Evolutionary conservation across 345 rosid species (phyloP).

Genomic region (Rubroshorea leprosula): DNA sequence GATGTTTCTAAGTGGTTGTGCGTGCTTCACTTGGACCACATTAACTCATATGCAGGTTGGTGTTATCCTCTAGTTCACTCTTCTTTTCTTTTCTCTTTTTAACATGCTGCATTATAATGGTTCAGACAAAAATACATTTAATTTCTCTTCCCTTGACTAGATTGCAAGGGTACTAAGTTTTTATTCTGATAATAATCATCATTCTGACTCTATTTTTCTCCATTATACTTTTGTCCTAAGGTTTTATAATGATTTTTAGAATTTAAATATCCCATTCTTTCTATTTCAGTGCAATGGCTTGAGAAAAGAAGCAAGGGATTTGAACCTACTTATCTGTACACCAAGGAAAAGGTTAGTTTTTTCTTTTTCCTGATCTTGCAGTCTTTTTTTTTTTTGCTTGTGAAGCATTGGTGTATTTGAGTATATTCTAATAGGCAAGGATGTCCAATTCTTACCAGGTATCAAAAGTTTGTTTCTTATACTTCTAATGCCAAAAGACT

Average conservation of each 20-base stretch:
- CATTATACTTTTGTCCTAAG: neutral
- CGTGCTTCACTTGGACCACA: conserved; percentile 62
- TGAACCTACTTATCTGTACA: conserved; percentile 88
- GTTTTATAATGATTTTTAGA: neutral
- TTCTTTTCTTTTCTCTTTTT: too few species aligned
- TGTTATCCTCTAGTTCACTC: conserved; percentile 2
- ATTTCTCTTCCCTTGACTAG: neutral
- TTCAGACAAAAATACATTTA: neutral
- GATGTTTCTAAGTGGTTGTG: conserved; percentile 76
- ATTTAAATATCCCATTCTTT: conserved; percentile 1
- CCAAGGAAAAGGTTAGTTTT: conserved; percentile 76
- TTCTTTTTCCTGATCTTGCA: conserved; percentile 1
- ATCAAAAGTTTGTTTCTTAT: conserved; percentile 3
- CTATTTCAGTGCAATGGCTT: conserved; percentile 71
- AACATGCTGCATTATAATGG: neutral
- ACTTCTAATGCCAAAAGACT: conserved; percentile 1
- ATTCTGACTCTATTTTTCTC: neutral
- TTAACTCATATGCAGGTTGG: conserved; percentile 74
- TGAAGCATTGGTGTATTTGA: conserved; percentile 4
- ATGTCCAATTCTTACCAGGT: neutral
- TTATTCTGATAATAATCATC: too few species aligned
- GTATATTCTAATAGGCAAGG: conserved; percentile 1
- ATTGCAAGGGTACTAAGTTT: neutral
- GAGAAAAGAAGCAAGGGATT: conserved; percentile 73
- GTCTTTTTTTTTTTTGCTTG: neutral